Conservation (phyloP, 108 stramenopile genomes). For the Skeletonema grethae region DNA sequence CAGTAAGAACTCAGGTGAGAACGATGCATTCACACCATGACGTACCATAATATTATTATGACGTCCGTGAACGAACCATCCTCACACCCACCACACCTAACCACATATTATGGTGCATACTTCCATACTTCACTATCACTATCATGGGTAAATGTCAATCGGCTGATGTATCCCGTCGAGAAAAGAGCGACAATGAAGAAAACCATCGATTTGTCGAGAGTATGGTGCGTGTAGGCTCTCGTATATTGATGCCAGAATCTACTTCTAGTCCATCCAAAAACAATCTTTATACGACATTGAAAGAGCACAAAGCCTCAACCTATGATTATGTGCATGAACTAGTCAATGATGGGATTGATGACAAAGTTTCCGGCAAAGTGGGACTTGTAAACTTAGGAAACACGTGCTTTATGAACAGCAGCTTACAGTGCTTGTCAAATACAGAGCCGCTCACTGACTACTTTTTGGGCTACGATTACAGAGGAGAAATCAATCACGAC, state of each 20-base stretch:
- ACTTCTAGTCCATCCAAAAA: neutral
- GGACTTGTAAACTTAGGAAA: constrained; percentile 78
- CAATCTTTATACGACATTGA: neutral
- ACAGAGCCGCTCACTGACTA: constrained; percentile 83
- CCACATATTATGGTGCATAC: no score
- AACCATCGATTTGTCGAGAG: neutral
- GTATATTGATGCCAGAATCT: constrained; percentile 11
- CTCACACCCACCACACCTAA: no score
- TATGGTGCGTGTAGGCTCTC: constrained; percentile 26
- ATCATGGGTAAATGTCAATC: neutral
- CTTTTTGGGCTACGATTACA: constrained; percentile 77
- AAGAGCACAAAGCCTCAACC: constrained; percentile 28
- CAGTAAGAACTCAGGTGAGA: no score
- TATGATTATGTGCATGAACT: constrained; percentile 42
- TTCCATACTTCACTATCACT: no score
- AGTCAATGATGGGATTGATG: constrained; percentile 21
- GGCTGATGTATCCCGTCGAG: neutral
- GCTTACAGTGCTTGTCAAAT: constrained; percentile 83
- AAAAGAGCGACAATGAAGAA: neutral
- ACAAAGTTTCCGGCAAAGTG: constrained; percentile 5
- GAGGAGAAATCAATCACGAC: constrained; percentile 72
- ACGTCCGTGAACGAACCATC: no score
- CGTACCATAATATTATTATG: no score
- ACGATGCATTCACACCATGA: no score
- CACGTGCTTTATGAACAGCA: constrained; percentile 90